These are phyloP conservation scores for Penicillium dipodomyicola DNA, from an alignment of 495 filamentous ascomycete species.

Conservation along the genomic window DNA sequence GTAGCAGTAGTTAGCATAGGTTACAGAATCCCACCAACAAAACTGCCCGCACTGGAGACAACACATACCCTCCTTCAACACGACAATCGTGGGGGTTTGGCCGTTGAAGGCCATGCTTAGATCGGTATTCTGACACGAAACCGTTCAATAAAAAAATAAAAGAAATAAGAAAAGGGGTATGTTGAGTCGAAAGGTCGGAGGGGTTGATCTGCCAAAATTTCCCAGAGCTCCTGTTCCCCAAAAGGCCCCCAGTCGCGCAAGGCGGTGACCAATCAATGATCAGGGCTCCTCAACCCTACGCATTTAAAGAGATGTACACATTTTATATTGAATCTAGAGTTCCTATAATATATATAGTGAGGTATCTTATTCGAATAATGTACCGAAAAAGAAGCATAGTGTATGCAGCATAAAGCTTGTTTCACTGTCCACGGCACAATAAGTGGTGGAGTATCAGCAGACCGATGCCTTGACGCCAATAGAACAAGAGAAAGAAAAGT, in stretches of 20 bases:
- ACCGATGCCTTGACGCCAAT: constrained; percentile 6
- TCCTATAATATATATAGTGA: not conserved
- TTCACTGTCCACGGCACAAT: not conserved
- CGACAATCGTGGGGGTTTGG: constrained; percentile 97
- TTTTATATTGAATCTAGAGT: not conserved
- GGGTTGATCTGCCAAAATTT: constrained; percentile 48
- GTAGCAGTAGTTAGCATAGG: constrained; percentile 23
- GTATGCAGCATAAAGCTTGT: not conserved
- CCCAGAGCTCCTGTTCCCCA: constrained; percentile 43
- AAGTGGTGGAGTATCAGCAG: constrained; percentile 7
- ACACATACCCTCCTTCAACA: constrained; percentile 89
- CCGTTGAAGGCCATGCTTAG: constrained; percentile 88
- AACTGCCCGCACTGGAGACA: constrained; percentile 30
- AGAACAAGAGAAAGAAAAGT: not conserved
- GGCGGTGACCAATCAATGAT: constrained; percentile 38
- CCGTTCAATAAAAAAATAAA: constrained; percentile 15
- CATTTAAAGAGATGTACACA: constrained; percentile 3
- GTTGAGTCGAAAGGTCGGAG: constrained; percentile 28
- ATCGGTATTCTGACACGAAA: constrained; percentile 23
- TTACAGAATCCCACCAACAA: constrained; percentile 27
- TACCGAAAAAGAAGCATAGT: not conserved
- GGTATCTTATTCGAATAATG: not conserved
- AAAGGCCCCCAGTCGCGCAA: constrained; percentile 25
- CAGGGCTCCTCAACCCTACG: constrained; percentile 29
- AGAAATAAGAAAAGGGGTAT: constrained; percentile 26